A percentile compares a stretch with the other conserved stretches of the same genome.
phyloP scores from a whole-genome alignment of 371 early-diverging fungal genomes.

The Capillidium heterosporum region DNA sequence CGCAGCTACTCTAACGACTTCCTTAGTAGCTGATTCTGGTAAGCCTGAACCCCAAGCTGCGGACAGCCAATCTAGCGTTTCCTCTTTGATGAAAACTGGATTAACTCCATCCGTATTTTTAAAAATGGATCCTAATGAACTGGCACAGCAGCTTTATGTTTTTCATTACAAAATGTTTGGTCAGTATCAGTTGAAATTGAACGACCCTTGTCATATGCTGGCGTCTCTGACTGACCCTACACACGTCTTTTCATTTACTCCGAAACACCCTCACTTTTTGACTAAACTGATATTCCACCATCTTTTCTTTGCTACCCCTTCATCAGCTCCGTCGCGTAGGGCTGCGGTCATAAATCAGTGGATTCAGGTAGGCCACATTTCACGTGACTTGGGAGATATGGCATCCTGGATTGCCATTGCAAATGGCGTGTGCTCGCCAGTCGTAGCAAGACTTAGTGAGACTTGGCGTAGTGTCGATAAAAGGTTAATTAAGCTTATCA shows the following conservation, averaged over 20 bases:
- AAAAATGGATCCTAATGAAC: conserved; percentile 29
- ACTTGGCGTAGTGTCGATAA: conserved; percentile 49
- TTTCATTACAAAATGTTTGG: conserved; percentile 30
- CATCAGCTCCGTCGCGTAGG: conserved; percentile 22
- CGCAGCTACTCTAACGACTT: conserved; percentile 6
- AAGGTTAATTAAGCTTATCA: conserved; percentile 23
- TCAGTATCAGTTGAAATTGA: conserved; percentile 12
- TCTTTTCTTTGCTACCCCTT: conserved; percentile 40
- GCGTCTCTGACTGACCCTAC: conserved; percentile 11
- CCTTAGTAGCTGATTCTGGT: conserved; percentile 1
- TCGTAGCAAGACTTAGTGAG: conserved; percentile 47
- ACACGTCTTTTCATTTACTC: conserved; percentile 27
- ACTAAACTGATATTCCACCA: conserved; percentile 50
- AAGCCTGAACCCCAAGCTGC: neutral
- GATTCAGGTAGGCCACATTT: conserved; percentile 40
- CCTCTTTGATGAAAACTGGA: conserved; percentile 23
- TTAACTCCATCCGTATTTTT: conserved; percentile 42
- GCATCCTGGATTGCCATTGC: conserved; percentile 57
- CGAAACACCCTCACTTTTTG: conserved; percentile 43
- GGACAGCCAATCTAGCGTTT: neutral
- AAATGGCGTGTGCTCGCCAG: conserved; percentile 48
- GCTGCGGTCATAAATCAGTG: conserved; percentile 48
- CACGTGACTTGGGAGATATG: conserved; percentile 40
- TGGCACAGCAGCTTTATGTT: conserved; percentile 51
- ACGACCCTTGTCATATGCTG: conserved; percentile 16